Conservation (phyloP, 129 eudicot species). For the Lactuca saligna region DNA sequence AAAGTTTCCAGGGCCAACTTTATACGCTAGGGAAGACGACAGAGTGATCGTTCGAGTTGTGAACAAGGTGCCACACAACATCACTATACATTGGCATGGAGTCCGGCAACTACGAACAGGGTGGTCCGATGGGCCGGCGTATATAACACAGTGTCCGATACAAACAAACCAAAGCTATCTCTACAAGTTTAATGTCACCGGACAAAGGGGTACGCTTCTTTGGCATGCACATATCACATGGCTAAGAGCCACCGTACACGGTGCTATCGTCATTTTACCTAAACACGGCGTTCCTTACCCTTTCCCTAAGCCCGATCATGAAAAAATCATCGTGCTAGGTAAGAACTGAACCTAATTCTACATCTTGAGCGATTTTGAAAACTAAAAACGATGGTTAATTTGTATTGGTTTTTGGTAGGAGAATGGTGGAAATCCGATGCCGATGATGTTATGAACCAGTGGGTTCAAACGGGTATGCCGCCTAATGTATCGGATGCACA, state of each 20-base stretch:
- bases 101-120: constrained; percentile 74
- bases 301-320: constrained; percentile 73
- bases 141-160: constrained; percentile 78
- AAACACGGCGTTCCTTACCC: constrained; percentile 69
- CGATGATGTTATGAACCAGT: constrained; percentile 64
- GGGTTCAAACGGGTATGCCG: constrained; percentile 52
- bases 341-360: not conserved
- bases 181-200: constrained; percentile 69
- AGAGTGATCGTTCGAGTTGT: constrained; percentile 49
- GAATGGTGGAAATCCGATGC: constrained; percentile 95
- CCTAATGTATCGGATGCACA: constrained; percentile 93
- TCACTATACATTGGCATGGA: constrained; percentile 91
- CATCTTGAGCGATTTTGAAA: not conserved
- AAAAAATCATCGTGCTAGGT: constrained; percentile 61
- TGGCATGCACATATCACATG: constrained; percentile 88
- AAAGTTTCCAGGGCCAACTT: constrained; percentile 77
- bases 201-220: constrained; percentile 85
- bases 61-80: constrained; percentile 64
- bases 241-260: constrained; percentile 81
- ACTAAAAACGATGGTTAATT: not conserved
- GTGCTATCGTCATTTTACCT: constrained; percentile 76
- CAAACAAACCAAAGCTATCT: constrained; percentile 67
- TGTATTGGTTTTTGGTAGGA: constrained; percentile 31
- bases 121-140: constrained; percentile 89
- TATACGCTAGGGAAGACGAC: constrained; percentile 77